Evolutionary conservation across 495 filamentous ascomycete genomes (phyloP), one percentile per base, ranked within the genome.

Genomic region (Annulohypoxylon bovei): DNA sequence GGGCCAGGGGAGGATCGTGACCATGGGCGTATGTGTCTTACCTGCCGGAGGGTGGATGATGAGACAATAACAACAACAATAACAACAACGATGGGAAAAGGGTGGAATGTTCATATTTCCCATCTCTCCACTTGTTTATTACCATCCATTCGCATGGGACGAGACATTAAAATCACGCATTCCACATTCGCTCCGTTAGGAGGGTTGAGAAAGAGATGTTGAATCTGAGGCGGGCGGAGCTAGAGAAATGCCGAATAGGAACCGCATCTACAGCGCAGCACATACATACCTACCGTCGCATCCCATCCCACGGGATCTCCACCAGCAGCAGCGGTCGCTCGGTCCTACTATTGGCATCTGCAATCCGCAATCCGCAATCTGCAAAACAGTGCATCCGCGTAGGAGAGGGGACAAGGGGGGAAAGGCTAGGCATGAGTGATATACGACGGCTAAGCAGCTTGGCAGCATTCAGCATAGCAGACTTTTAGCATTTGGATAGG

Each of bases 111-210:
- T 20, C 20, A 23, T 20, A 53, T 25, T 32, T 30, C 49, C n/a
- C 28, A 22, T n/a, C 27, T 35, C 50, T 35, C 50, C 50, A 54
- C 50, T 9, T 20, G 30, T 54, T 20, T 33, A 33, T 33, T 30
- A 33, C 4, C 49, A 33, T n/a, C 49, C 28, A 33, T 53, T 20
- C 49, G 49, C 27, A 20, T 33, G n/a, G 28, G 49, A n/a, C 46
- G 23, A 50, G 46, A 50, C 23, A 53, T 30, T 56, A 20, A 57
- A 27, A 57, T 33, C 5, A 44, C 50, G 35, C 50, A 64, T 64
- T 64, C 62, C 50, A n/a, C n/a, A 46, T 11, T 64, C 50, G 50
- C 52, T 64, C 12, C 39, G 5, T 8, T 32, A 25, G 32, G 20
- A 53, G 22, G 59, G 20, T 16, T 37, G n/a, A 23, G 25, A 50